Evolutionary conservation across 371 early-diverging fungal genomes (phyloP), one percentile per base, ranked within the genome.

Genomic region (Antonospora locustae): DNA sequence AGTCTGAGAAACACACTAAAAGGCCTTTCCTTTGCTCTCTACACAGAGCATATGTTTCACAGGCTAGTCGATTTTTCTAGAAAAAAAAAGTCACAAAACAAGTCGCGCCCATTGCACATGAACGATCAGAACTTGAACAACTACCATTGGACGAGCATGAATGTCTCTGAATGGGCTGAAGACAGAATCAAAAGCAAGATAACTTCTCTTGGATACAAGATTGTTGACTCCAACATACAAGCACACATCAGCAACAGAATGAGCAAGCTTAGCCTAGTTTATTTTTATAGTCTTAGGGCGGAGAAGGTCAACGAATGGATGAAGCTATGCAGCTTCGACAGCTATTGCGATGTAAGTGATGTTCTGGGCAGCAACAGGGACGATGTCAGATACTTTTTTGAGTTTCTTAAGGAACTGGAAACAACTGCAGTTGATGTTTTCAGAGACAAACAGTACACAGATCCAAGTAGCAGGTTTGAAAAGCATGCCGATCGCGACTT

Each of bases 331-430:
- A 14, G 29, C 0, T 25, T 66, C 23, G 51, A 54, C 12, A 50
- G 46, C 25, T 66, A 58, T 29, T 30, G 22, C 38, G 41, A 28
- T 29, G 47, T 38, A 2, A 25, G 7, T 19, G n/a, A n/a, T n/a
- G n/a, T n/a, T n/a, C n/a, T n/a, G n/a, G n/a, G n/a, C n/a, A n/a
- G n/a, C n/a, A n/a, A n/a, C n/a, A 29, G 43, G 16, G 48, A 32
- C 17, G 36, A 50, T 0, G 66, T 56, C 20, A 29, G 45, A n/a
- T 67, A 63, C 62, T 55, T 67, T 51, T 14, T 58, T 9, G 50
- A 53, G 12, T 48, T 50, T 17, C 48, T 67, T 41, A 57, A 56
- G 22, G 63, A 67, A 19, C 9, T 57, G 7, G 67, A 67, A 46
- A 40, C 19, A 16, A 32, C 50, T 24, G 63, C 63, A 7, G 16